Base-by-base conservation (phyloP, 2,329 filamentous ascomycete genomes). In the Beauveria australis region DNA sequence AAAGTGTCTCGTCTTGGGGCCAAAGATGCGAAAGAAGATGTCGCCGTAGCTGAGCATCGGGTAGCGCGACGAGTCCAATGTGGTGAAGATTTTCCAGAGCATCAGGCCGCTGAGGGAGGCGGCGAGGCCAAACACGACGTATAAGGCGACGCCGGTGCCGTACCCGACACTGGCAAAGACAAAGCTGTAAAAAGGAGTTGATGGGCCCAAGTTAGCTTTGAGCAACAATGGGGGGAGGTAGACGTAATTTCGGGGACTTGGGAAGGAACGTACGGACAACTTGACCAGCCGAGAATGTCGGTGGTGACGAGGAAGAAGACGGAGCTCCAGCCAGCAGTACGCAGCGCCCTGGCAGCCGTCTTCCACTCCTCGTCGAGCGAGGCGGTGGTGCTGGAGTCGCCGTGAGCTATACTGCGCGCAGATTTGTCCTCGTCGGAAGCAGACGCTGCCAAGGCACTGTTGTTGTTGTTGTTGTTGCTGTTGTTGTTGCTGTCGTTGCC, bases 251-350 rank as follows among this genome's bases (percentile, higher is more conserved):
- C 5, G 22, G 12, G 30, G 30, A 33, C 30, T 5, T 33, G 30
- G 12, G 9, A 14, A 14, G 4, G 16, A 37, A 61, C 66, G 68
- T 49, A 71, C 66, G 73, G 73, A 9, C 75, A 71, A 26, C 72
- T 73, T 51, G 71, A 76, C 2, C 76, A 76, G 1, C 78, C 78
- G 12, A 79, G 67, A 56, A 80, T 75, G 61, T 79, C 78, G 0
- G 78, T 79, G 16, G 77, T 78, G 65, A 80, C 79, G 56, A 80
- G 69, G 58, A 78, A 79, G 65, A 81, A 81, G 47, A 75, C 71
- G 47, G 76, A 74, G 7, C 77, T 76, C 72, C 75, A 75, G 2
- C 73, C 73, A 1, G 78, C 78, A 0, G 78, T 80, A 7, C 79
- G 71, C 57, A 78, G 62, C 5, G 76, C 75, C 19, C 79, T 74